Conservation (phyloP, 2,329 filamentous ascomycete species). For the Ascochyta rabiei region DNA sequence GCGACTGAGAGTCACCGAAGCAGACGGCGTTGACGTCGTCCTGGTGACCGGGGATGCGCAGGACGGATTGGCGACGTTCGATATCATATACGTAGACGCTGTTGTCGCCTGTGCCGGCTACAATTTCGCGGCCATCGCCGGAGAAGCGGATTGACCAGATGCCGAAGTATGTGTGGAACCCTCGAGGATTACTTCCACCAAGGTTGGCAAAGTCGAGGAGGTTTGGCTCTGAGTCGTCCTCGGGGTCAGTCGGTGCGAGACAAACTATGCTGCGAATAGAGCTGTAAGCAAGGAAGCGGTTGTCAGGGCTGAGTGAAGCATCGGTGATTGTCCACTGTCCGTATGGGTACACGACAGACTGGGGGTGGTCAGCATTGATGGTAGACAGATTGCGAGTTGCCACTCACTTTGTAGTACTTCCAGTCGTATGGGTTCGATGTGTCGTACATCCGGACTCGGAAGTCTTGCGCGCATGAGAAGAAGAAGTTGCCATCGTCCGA, state of each 20-base stretch:
- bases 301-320: conserved; percentile 87
- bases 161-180: conserved; percentile 47
- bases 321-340: conserved; percentile 97
- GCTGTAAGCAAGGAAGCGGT: conserved; percentile 88
- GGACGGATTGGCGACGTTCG: conserved; percentile 75
- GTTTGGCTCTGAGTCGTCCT: conserved; percentile 78
- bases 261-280: conserved; percentile 86
- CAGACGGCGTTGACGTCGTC: conserved; percentile 97
- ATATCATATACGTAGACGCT: conserved; percentile 92
- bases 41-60: conserved; percentile 77
- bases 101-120: conserved; percentile 81
- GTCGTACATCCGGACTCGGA: conserved; percentile 95
- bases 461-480: conserved; percentile 89
- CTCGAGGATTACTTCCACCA: conserved; percentile 45
- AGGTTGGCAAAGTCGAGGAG: conserved; percentile 73
- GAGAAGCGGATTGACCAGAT: conserved; percentile 95
- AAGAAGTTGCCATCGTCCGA: conserved; percentile 98
- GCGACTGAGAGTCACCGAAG: conserved; percentile 85
- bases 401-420: conserved; percentile 86
- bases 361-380: conserved; percentile 51
- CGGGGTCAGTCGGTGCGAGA: conserved; percentile 84
- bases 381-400: background rate
- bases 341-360: conserved; percentile 81
- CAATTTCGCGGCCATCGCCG: conserved; percentile 86
- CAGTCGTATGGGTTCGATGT: conserved; percentile 94